Conservation (phyloP, 805 yeast genomes). For the Hermanozyma aechmeae region DNA sequence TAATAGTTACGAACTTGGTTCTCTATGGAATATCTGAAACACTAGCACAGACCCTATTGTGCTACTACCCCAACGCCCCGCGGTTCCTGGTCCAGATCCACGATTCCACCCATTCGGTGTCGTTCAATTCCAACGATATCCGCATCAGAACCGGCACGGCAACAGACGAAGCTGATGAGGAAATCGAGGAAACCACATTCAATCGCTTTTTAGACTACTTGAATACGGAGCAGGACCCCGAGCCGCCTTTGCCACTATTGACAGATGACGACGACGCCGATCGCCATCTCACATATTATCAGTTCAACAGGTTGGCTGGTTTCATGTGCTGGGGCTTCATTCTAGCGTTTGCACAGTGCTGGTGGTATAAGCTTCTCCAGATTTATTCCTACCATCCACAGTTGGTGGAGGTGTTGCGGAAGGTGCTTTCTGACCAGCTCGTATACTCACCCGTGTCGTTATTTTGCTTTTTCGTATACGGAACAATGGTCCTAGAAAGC, state of each 20-base stretch:
- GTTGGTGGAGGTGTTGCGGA: slow-evolving; percentile 73
- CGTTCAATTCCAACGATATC: slow-evolving; percentile 14
- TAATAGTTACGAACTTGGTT: slow-evolving; percentile 69
- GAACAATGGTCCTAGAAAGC: slow-evolving; percentile 70
- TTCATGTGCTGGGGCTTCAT: slow-evolving; percentile 84
- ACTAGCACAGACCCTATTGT: slow-evolving; percentile 64
- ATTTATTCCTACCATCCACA: slow-evolving; percentile 75
- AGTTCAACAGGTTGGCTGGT: slow-evolving; percentile 62
- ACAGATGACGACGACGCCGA: slow-evolving; percentile 2
- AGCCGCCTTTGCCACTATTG: slow-evolving; percentile 2
- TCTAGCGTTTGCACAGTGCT: slow-evolving; percentile 74
- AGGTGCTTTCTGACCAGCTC: slow-evolving; percentile 85
- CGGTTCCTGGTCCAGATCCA: slow-evolving; percentile 12
- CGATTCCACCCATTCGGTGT: slow-evolving; percentile 5
- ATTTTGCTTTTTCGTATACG: slow-evolving; percentile 72
- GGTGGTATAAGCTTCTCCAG: slow-evolving; percentile 83
- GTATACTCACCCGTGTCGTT: slow-evolving; percentile 83
- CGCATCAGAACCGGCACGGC: neutral
- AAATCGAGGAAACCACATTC: slow-evolving; percentile 17
- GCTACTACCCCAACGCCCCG: slow-evolving; percentile 16
- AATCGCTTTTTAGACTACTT: slow-evolving; percentile 27
- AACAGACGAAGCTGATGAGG: slow-evolving; percentile 11
- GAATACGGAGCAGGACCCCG: slow-evolving; percentile 1
- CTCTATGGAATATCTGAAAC: slow-evolving; percentile 88
- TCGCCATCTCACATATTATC: slow-evolving; percentile 35